Conservation (phyloP, 176 grass and related monocot genomes). For the Bonia amplexicaulis region DNA sequence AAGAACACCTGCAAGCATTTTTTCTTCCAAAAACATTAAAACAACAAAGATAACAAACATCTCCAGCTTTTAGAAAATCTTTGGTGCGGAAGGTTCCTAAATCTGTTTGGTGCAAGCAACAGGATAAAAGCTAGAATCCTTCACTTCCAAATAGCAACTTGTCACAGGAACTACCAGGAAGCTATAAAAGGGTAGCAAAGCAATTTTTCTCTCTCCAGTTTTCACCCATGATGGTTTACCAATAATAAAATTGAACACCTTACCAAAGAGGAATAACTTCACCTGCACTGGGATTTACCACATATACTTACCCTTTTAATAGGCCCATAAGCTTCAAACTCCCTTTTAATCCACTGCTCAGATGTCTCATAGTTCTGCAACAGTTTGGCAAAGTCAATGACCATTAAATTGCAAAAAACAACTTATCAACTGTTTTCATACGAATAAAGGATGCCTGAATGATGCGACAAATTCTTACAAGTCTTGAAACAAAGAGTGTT, state of each 20-base stretch:
- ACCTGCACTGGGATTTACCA: constrained; percentile 47
- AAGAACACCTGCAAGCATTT: background rate
- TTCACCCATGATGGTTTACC: background rate
- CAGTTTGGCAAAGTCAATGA: constrained; percentile 2
- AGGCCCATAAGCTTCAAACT: constrained; percentile 94
- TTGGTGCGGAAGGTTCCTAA: background rate
- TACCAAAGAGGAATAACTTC: constrained; percentile 58
- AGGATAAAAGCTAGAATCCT: background rate
- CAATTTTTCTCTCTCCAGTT: background rate
- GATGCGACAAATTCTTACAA: constrained; percentile 46
- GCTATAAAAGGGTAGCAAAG: background rate
- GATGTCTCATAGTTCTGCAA: constrained; percentile 73
- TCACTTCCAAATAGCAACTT: background rate
- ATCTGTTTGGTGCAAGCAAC: background rate
- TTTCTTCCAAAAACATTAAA: background rate
- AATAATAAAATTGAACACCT: constrained; percentile 39
- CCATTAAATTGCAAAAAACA: background rate
- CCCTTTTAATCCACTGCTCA: constrained; percentile 66
- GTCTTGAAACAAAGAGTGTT: constrained; percentile 76
- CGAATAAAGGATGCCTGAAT: background rate
- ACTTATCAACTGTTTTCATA: background rate
- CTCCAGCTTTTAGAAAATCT: background rate
- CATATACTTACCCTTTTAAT: constrained; percentile 88
- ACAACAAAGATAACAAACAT: background rate
- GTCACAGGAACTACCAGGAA: background rate